Conservation (phyloP, 2,329 filamentous ascomycete species). For the Cryphonectria radicalis region DNA sequence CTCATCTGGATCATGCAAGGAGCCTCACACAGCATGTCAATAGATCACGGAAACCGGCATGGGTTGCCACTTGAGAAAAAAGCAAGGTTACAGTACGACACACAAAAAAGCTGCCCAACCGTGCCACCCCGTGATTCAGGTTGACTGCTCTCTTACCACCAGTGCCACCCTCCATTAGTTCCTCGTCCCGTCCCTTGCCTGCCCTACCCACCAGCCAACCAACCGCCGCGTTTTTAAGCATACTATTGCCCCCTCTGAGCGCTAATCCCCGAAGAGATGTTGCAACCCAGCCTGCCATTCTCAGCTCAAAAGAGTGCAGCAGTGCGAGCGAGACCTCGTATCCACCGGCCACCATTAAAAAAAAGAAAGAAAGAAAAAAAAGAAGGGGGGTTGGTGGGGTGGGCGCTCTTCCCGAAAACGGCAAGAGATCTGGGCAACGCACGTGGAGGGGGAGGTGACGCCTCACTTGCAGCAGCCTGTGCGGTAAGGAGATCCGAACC, state of each 20-base stretch:
- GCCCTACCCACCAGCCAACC: not conserved
- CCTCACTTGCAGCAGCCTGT: slow-evolving; percentile 28
- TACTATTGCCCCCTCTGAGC: not conserved
- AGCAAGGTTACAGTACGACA: slow-evolving; percentile 18
- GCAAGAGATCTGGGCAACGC: slow-evolving; percentile 19
- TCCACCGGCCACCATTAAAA: slow-evolving; percentile 3
- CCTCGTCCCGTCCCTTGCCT: slow-evolving; percentile 2
- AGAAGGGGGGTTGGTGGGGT: not conserved
- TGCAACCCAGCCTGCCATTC: slow-evolving; percentile 15
- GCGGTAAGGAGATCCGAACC: slow-evolving; percentile 25
- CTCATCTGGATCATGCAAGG: slow-evolving; percentile 25
- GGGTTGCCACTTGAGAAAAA: slow-evolving; percentile 14
- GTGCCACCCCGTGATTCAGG: not conserved
- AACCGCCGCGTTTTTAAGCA: not conserved
- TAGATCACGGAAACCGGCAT: slow-evolving; percentile 29
- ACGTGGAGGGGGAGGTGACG: slow-evolving; percentile 21
- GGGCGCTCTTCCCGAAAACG: not conserved
- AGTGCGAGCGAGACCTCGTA: not conserved
- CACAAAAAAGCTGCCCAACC: slow-evolving; percentile 22
- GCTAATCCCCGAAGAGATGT: not conserved
- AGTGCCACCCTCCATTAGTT: not conserved
- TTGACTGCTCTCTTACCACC: not conserved
- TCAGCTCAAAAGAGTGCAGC: not conserved
- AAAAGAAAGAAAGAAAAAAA: not conserved
- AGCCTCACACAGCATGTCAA: slow-evolving; percentile 28